Base-by-base conservation (phyloP, 768 basidiomycete species). In the Boletus edulis region DNA sequence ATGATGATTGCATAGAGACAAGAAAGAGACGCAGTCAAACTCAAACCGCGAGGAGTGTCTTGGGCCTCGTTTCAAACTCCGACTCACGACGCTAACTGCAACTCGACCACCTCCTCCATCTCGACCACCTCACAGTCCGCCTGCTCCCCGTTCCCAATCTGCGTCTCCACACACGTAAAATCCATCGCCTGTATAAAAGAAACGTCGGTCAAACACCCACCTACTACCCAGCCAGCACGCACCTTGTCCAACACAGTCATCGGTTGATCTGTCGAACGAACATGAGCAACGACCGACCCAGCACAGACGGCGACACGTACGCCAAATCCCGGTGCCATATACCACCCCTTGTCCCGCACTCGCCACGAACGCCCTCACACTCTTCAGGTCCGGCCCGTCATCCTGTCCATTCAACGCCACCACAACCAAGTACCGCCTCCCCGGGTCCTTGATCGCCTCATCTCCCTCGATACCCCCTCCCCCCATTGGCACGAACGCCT, bases 401-500 rank as follows among this genome's bases (percentile, higher is more conserved):
- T 94, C 83, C 10, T 57, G 59, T 2, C 88, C 91, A 56, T 89
- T 93, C 65, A 87, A 71, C 12, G 93, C 91, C 2, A 94, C 96
- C 17, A 96, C 85, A 12, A 95, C 92, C 42, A 98, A 74, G 68
- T 96, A 96, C 34, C 73, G 70, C 24, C 73, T 70, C 1, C 79
- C 81, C 7, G 81, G 74, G 22, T 81, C 80, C 24, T 59, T 69
- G 58, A 81, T 73, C 31, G 75, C 76, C 38, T 70, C 70, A 58
- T 81, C 80, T 40, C 72, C 80, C 40, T 62, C 70, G 46, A 59
- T 62, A 49, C 63, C 67, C 18, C 72, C 75, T 22, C 81, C 83
- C 5, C 93, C 91, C 91, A 98, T 94, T 10, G 97, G 96, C 53
- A 98, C 82, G 71, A 98, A 98, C 7, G 89, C 86, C 69, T 98